Conservation (phyloP, 2,329 filamentous ascomycete genomes). For the Colletotrichum agaves region DNA sequence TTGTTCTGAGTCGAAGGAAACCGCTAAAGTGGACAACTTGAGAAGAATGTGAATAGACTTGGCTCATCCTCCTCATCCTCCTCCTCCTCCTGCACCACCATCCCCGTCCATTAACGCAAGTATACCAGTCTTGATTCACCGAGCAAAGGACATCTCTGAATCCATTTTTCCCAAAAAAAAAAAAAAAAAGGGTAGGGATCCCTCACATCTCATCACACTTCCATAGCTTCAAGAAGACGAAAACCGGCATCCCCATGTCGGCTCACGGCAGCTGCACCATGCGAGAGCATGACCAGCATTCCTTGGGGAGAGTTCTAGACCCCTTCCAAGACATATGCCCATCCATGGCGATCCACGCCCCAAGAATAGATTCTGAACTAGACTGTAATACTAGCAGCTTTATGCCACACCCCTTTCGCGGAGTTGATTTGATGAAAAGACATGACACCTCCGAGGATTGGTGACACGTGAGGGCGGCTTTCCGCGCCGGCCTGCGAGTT, state of each 20-base stretch:
- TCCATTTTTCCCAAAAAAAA: no score
- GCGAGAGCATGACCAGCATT: neutral
- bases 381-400: no score
- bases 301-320: neutral
- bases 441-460: no score
- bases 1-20: no score
- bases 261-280: conserved; percentile 9
- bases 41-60: neutral
- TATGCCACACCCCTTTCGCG: neutral
- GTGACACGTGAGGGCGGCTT: no score
- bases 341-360: neutral
- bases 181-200: neutral
- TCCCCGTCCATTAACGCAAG: neutral
- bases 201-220: no score
- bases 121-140: no score
- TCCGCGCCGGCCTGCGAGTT: no score
- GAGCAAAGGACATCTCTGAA: no score
- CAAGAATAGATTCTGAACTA: no score
- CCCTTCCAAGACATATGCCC: neutral
- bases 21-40: no score
- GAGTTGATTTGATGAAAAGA: neutral
- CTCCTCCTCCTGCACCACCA: conserved; percentile 14
- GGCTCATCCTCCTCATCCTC: neutral
- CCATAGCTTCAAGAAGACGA: no score
- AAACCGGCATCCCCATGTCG: conserved; percentile 27